phyloP scores from a whole-genome alignment of 2,329 filamentous ascomycete species.

The Pseudogymnoascus sp. region DNA sequence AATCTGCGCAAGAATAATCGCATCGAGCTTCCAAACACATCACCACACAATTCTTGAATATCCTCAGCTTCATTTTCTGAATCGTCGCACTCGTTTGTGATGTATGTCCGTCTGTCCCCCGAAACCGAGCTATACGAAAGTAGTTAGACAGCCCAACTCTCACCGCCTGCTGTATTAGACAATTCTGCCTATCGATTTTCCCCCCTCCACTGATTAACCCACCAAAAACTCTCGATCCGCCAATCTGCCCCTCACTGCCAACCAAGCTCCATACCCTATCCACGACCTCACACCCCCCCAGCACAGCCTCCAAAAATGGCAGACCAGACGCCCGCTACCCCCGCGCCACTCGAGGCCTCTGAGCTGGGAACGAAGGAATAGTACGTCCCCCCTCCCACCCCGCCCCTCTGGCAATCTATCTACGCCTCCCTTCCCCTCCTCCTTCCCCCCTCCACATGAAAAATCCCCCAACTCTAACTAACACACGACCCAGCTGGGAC shows the following conservation, averaged over 20 bases:
- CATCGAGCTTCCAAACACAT: no score
- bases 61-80: no score
- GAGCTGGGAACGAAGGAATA: conserved; percentile 83
- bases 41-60: no score
- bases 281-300: background rate
- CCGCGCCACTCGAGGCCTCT: conserved; percentile 67
- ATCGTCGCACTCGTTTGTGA: background rate
- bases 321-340: conserved; percentile 26
- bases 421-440: no score
- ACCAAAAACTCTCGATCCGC: background rate
- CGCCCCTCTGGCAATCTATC: background rate
- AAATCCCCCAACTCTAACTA: background rate
- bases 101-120: background rate
- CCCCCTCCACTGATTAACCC: conserved; percentile 5
- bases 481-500: conserved; percentile 57
- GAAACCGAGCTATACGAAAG: conserved; percentile 2
- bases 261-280: background rate
- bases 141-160: background rate
- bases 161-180: background rate
- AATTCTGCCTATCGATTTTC: conserved; percentile 3
- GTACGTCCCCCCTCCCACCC: conserved; percentile 44
- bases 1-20: no score
- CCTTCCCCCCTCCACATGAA: background rate
- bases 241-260: background rate
- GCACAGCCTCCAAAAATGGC: background rate